A percentile compares a stretch with the other conserved stretches of the same genome.
These are phyloP conservation scores for Euphorbia peplus DNA, from an alignment of 345 rosid genomes.

Conservation along the genomic window DNA sequence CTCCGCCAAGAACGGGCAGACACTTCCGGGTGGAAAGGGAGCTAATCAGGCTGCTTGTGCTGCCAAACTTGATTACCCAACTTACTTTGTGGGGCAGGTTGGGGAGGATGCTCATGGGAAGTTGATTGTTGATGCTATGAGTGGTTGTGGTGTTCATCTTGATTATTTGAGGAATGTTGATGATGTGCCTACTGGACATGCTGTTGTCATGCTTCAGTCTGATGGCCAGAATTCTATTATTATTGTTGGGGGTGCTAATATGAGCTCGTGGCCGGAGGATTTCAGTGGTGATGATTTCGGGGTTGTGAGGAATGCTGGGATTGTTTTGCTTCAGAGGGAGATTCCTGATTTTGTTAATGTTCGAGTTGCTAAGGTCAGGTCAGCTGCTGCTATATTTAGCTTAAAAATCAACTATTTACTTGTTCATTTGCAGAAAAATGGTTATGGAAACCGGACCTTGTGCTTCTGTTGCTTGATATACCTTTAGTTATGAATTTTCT, in stretches of 20 bases:
- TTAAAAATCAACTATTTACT: not conserved
- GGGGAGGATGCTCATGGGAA: conserved; percentile 86
- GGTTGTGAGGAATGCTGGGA: conserved; percentile 76
- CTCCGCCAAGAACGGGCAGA: conserved; percentile 69
- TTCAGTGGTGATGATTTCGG: conserved; percentile 53
- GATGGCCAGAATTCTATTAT: conserved; percentile 91
- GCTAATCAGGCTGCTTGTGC: conserved; percentile 97
- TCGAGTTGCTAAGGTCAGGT: conserved; percentile 77
- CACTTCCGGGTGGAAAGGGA: conserved; percentile 89
- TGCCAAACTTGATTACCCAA: conserved; percentile 65
- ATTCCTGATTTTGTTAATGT: conserved; percentile 87
- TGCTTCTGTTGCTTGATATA: too few relatives aligned
- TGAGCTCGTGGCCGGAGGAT: conserved; percentile 68
- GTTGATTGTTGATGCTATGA: conserved; percentile 58
- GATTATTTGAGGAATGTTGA: conserved; percentile 45
- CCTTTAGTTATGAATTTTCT: too few relatives aligned
- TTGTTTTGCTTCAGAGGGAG: conserved; percentile 85
- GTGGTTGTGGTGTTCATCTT: conserved; percentile 54
- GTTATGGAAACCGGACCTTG: too few relatives aligned
- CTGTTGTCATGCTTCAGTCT: conserved; percentile 90
- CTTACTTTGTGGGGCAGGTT: conserved; percentile 73
- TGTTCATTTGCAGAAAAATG: too few relatives aligned
- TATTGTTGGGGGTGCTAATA: conserved; percentile 90
- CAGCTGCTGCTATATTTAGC: not conserved
- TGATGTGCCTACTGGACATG: conserved; percentile 83